Base-by-base conservation (phyloP, 306 rosid genomes). In the Acacia melanoxylon region DNA sequence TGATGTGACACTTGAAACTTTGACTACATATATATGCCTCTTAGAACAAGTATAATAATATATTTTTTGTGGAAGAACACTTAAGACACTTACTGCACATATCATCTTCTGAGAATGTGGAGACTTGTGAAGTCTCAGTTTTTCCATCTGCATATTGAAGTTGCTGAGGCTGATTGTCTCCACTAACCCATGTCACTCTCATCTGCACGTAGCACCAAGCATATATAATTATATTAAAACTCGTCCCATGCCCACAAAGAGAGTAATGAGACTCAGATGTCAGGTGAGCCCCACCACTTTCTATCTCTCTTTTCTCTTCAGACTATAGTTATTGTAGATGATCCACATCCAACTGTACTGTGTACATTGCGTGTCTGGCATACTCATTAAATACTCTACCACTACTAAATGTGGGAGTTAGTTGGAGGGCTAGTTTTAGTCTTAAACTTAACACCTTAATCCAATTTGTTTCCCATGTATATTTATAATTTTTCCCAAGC, bases 181-280 rank as follows among this genome's bases (percentile, higher is more conserved):
- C 98, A 85, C 98, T 95, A 58, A 95, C 92, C 98, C 98, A 95
- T 73, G 94, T 91, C 82, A 91, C 61, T 84, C 87, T 89, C 98
- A 93, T 91, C 98, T 94, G 84, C 41, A 37, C 41, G 41, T 78
- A 84, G 2, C 25, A 71, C 63, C 74, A 81, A 52, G n/a, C 54
- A 24, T n/a, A 7, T 13, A 4, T 65, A 78, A 77, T 61, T 40
- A 25, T 37, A 65, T 14, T 65, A 49, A 20, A 35, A 69, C 27
- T 4, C 14, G 52, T 48, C 52, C 14, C 5, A 14, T 48, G 16
- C 19, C 19, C 16, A 48, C 52, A 44, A 10, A 37, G 8, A 37
- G 8, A 44, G 9, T 2, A 6, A 14, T 17, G 58, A 17, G 2
- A 17, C 8, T 17, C 6, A 17, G 2, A 51, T 51, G 58, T 17